Evolutionary conservation across 139 green algal genomes (phyloP).

Genomic region (Axilococcus clingmanii): DNA sequence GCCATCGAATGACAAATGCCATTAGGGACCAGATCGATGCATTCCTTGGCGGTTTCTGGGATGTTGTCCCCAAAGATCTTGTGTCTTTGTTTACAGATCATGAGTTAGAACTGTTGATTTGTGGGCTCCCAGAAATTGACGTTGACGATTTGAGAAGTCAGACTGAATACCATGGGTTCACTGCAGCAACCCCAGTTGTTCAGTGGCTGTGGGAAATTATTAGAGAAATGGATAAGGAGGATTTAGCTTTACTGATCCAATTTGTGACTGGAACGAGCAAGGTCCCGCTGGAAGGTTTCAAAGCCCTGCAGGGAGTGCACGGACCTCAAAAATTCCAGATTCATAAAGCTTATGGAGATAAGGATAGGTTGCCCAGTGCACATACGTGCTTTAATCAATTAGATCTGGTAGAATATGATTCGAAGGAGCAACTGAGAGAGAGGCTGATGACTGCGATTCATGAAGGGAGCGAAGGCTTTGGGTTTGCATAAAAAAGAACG

Average conservation of each 20-base stretch:
- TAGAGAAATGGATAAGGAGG: constrained; percentile 71
- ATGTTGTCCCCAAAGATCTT: constrained; percentile 71
- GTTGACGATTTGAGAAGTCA: constrained; percentile 79
- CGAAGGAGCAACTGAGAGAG: constrained; percentile 84
- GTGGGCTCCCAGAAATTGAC: constrained; percentile 92
- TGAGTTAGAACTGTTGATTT: constrained; percentile 98
- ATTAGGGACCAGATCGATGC: constrained; percentile 78
- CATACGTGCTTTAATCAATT: constrained; percentile 98
- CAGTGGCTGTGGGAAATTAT: constrained; percentile 96
- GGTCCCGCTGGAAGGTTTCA: constrained; percentile 94
- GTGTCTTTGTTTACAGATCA: constrained; percentile 89
- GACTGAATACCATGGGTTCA: constrained; percentile 90
- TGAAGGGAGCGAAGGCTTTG: constrained; percentile 84
- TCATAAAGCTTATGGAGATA: constrained; percentile 45
- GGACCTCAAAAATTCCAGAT: constrained; percentile 93
- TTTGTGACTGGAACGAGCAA: constrained; percentile 78
- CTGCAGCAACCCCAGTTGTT: constrained; percentile 52
- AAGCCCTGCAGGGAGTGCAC: constrained; percentile 80
- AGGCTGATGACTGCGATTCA: constrained; percentile 80
- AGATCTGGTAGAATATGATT: constrained; percentile 86
- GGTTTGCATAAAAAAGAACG: constrained; percentile 91
- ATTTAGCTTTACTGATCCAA: constrained; percentile 73
- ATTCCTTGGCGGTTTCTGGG: constrained; percentile 84
- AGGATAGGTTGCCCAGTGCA: constrained; percentile 62
- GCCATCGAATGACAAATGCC: constrained; percentile 89